Conservation (phyloP, 1,284 basidiomycete species). For the Ceratobasidium sp. region DNA sequence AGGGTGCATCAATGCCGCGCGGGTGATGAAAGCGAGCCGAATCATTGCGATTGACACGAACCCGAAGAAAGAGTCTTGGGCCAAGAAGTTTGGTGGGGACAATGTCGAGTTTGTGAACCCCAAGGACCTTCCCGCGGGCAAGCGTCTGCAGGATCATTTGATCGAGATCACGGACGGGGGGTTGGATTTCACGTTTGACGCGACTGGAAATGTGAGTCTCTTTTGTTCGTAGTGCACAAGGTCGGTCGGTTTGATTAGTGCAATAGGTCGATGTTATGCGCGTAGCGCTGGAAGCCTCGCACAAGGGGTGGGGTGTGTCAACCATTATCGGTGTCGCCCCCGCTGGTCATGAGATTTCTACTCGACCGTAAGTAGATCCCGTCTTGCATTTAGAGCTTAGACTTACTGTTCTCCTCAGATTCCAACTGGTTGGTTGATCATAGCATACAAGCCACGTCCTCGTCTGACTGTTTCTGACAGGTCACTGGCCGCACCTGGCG, state of each 20-base stretch:
- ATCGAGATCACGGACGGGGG: constrained; percentile 97
- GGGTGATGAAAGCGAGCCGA: constrained; percentile 81
- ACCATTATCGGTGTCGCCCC: constrained; percentile 96
- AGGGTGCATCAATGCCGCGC: constrained; percentile 88
- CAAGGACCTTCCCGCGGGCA: constrained; percentile 76
- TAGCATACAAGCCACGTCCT: constrained; percentile 18
- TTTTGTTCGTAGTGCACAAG: not conserved
- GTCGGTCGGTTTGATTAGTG: not conserved
- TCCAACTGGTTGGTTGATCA: constrained; percentile 63
- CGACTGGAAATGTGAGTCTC: constrained; percentile 88
- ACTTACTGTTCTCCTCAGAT: constrained; percentile 61
- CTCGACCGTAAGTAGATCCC: constrained; percentile 79
- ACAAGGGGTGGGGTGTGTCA: constrained; percentile 99
- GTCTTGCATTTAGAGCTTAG: constrained; percentile 38
- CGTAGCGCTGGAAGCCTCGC: constrained; percentile 94
- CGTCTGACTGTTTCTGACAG: constrained; percentile 53
- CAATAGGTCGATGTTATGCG: constrained; percentile 91
- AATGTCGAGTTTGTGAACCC: constrained; percentile 93
- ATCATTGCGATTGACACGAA: constrained; percentile 97
- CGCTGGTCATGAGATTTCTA: constrained; percentile 98
- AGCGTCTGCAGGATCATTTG: constrained; percentile 88
- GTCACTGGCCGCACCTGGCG: constrained; percentile 97
- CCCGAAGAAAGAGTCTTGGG: constrained; percentile 87
- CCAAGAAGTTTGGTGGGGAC: constrained; percentile 92
- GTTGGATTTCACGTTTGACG: constrained; percentile 97